phyloP scores from a whole-genome alignment of 441 rosid genomes.

The Mallotus japonicus region DNA sequence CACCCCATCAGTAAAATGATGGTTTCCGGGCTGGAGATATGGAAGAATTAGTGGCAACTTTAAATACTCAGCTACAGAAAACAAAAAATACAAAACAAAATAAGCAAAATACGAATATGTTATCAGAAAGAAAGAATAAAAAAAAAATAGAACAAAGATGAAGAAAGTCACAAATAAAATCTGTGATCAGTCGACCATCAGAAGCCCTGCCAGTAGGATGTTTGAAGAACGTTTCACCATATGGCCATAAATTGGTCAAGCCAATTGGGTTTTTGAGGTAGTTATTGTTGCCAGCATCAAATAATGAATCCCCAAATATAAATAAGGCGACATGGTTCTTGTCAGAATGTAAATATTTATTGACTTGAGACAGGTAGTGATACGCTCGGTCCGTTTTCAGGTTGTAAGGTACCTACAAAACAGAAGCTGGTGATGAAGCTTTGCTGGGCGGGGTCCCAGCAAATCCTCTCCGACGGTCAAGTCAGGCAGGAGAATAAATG shows the following conservation, averaged over 20 bases:
- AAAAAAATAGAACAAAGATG: too few relatives aligned
- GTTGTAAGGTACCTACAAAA: too few relatives aligned
- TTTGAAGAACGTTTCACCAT: conserved; percentile 32
- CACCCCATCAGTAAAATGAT: conserved; percentile 17
- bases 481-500: too few relatives aligned
- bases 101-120: not conserved
- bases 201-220: conserved; percentile 35
- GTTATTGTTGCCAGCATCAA: conserved; percentile 40
- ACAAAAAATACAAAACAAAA: not conserved
- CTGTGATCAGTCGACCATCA: conserved; percentile 40
- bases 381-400: too few relatives aligned
- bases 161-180: conserved; percentile 37
- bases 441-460: too few relatives aligned
- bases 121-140: not conserved
- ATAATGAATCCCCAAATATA: conserved; percentile 36
- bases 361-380: not conserved
- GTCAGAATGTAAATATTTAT: not conserved
- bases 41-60: conserved; percentile 42
- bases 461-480: too few relatives aligned
- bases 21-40: conserved; percentile 36
- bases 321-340: conserved; percentile 21
- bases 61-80: conserved; percentile 35
- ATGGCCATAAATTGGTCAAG: conserved; percentile 31
- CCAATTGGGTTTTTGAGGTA: conserved; percentile 25
- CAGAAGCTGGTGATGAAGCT: too few relatives aligned